These are phyloP conservation scores for Phytophthora sp. DNA, from an alignment of 352 stramenopile species.

Conservation along the genomic window DNA sequence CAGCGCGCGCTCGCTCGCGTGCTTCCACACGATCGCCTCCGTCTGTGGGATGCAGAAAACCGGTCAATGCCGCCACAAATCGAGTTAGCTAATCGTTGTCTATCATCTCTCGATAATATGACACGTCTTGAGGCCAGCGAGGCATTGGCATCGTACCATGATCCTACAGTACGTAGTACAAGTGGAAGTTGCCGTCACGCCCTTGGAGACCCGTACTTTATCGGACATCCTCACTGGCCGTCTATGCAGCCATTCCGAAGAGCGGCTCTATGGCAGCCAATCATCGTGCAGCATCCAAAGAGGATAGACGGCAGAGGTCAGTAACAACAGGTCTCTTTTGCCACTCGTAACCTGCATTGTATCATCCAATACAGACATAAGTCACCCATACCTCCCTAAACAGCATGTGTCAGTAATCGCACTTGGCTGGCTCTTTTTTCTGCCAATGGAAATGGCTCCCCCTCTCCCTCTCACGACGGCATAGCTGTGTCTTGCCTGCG, in stretches of 20 bases:
- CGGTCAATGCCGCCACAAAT: not conserved
- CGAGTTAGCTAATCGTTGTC: not conserved
- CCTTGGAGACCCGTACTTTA: conserved; percentile 24
- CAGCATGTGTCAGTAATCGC: not conserved
- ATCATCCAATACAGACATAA: not conserved
- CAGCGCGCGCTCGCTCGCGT: conserved; percentile 50
- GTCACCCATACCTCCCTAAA: conserved; percentile 16
- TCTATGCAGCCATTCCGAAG: conserved; percentile 29
- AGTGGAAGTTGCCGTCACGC: conserved; percentile 3
- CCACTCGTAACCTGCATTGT: not conserved
- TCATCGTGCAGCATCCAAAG: conserved; percentile 11
- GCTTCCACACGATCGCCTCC: conserved; percentile 69
- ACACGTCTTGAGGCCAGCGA: too few relatives aligned
- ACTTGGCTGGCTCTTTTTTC: conserved; percentile 52
- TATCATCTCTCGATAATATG: not conserved
- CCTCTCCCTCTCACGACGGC: conserved; percentile 35
- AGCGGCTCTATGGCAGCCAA: conserved; percentile 26
- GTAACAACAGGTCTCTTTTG: conserved; percentile 6
- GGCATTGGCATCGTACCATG: conserved; percentile 30
- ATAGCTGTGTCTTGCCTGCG: conserved; percentile 32
- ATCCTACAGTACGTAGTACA: not conserved
- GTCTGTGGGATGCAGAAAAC: conserved; percentile 36
- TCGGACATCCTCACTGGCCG: not conserved
- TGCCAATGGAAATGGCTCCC: conserved; percentile 49
- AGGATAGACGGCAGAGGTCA: not conserved